A percentile compares a stretch with the other conserved stretches of the same genome.
Evolutionary conservation across 2,329 filamentous ascomycete species (phyloP).

Genomic region (Neopestalotiopsis sp.): DNA sequence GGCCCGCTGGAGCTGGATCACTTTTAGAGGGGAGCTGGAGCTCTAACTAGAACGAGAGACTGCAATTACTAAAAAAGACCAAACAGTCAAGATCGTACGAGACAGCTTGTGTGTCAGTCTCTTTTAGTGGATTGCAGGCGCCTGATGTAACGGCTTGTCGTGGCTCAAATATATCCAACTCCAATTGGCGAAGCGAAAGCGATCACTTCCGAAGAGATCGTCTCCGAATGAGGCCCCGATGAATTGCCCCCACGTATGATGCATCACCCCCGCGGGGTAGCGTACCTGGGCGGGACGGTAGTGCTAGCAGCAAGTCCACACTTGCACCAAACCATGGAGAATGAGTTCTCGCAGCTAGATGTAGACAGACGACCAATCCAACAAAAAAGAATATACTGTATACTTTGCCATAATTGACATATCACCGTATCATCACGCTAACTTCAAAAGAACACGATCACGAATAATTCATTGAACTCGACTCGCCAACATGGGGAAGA

Average conservation of each 20-base stretch:
- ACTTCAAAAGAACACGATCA: not conserved
- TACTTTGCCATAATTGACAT: too few species aligned
- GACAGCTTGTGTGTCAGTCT: too few species aligned
- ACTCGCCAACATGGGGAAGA: slow-evolving; percentile 59
- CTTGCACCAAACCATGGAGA: not conserved
- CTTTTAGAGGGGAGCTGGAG: not conserved
- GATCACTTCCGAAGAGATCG: not conserved
- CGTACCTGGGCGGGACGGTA: not conserved
- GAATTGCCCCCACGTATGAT: not conserved
- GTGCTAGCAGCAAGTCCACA: not conserved
- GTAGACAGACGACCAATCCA: too few species aligned
- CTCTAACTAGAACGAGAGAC: not conserved
- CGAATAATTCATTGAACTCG: not conserved
- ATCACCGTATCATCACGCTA: not conserved
- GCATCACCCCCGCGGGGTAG: not conserved
- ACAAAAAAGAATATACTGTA: too few species aligned
- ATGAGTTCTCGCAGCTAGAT: not conserved
- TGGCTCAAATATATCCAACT: not conserved
- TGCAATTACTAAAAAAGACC: not conserved
- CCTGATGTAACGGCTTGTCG: too few species aligned
- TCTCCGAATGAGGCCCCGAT: not conserved
- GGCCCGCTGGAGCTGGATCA: not conserved
- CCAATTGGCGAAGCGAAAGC: not conserved
- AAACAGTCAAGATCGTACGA: not conserved
- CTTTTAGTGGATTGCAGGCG: too few species aligned